phyloP scores from a whole-genome alignment of 2,329 filamentous ascomycete genomes.

The Fusarium pilosicola region DNA sequence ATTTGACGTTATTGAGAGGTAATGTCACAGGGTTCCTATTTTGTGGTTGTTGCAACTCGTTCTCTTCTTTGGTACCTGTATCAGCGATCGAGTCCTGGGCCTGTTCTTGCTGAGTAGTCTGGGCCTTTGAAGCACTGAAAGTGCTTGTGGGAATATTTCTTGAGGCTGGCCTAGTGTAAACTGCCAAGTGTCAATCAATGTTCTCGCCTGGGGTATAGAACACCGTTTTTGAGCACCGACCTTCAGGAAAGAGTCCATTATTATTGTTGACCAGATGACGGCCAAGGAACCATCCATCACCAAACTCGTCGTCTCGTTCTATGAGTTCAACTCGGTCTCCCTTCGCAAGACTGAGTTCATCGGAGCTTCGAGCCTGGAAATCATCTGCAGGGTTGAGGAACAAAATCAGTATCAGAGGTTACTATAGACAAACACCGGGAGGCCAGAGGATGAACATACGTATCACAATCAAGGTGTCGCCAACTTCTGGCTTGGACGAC shows the following conservation, averaged over 20 bases:
- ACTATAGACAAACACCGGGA: slow-evolving; percentile 39
- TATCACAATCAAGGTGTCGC: slow-evolving; percentile 76
- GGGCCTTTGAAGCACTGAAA: slow-evolving; percentile 46
- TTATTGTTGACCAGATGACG: slow-evolving; percentile 78
- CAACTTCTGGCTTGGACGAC: slow-evolving; percentile 65
- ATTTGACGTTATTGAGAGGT: slow-evolving; percentile 57
- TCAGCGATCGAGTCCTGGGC: slow-evolving; percentile 40
- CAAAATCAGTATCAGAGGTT: slow-evolving; percentile 17
- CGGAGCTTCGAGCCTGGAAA: slow-evolving; percentile 88
- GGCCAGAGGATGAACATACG: slow-evolving; percentile 61
- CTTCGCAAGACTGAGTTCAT: slow-evolving; percentile 89
- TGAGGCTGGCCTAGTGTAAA: slow-evolving; percentile 70
- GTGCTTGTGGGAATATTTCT: slow-evolving; percentile 52
- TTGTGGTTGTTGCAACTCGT: slow-evolving; percentile 49
- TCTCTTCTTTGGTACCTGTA: slow-evolving; percentile 44
- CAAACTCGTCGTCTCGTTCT: slow-evolving; percentile 88
- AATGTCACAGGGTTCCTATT: slow-evolving; percentile 54
- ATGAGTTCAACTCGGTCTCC: slow-evolving; percentile 86
- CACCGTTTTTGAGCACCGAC: slow-evolving; percentile 56
- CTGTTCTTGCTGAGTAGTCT: slow-evolving; percentile 47
- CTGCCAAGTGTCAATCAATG: slow-evolving; percentile 51
- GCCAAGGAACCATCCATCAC: slow-evolving; percentile 86
- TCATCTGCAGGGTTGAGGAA: slow-evolving; percentile 70
- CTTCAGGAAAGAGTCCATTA: slow-evolving; percentile 85
- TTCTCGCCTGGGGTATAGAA: slow-evolving; percentile 18